Evolutionary conservation across 1,284 basidiomycete species (phyloP).

Genomic region (Xanthoconium separans): DNA sequence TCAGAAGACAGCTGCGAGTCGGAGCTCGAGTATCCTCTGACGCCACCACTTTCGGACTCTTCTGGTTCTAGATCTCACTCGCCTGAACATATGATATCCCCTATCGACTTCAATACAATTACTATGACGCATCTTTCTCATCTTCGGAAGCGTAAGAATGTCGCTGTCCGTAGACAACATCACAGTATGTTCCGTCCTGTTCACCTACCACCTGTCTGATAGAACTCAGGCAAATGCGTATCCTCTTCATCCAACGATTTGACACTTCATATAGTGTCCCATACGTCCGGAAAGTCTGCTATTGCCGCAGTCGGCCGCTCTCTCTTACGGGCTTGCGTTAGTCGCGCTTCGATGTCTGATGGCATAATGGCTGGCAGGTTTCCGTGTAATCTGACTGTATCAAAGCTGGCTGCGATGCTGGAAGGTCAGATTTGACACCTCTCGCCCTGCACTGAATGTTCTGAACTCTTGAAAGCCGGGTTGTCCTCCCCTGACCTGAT

Average conservation of each 20-base stretch:
- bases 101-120: conserved; percentile 36
- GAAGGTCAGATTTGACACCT: conserved; percentile 48
- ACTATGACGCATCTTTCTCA: conserved; percentile 32
- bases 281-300: conserved; percentile 49
- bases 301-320: conserved; percentile 45
- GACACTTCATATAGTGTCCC: conserved; percentile 46
- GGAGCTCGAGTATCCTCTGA: conserved; percentile 64
- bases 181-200: conserved; percentile 21
- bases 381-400: conserved; percentile 40
- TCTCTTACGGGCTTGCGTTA: conserved; percentile 28
- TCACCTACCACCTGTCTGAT: conserved; percentile 9
- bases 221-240: conserved; percentile 5
- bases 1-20: conserved; percentile 46
- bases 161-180: conserved; percentile 24
- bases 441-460: not conserved
- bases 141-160: conserved; percentile 23
- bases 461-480: conserved; percentile 38
- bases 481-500: conserved; percentile 71
- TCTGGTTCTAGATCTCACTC: conserved; percentile 61
- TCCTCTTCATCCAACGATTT: conserved; percentile 23
- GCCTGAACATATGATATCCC: conserved; percentile 38
- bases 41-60: conserved; percentile 69
- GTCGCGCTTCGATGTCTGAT: conserved; percentile 1
- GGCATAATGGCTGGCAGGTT: conserved; percentile 6
- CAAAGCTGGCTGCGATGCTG: conserved; percentile 48